These are phyloP conservation scores for Pseudogymnoascus sp. DNA, from an alignment of 2,329 filamentous ascomycete species.

Conservation along the genomic window DNA sequence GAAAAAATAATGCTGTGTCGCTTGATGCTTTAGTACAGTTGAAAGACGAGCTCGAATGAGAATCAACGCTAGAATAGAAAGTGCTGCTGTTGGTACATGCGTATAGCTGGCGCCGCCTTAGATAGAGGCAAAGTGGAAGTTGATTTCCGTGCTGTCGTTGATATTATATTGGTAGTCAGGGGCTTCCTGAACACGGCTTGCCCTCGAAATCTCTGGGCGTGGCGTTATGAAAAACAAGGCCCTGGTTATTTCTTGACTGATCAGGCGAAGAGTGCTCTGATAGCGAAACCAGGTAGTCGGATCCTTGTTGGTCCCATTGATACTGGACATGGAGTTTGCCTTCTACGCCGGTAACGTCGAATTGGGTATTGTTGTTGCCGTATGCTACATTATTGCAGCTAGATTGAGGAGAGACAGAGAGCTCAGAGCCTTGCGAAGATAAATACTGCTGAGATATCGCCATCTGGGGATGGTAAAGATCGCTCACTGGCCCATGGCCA, in stretches of 20 bases:
- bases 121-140: background rate
- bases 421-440: background rate
- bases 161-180: background rate
- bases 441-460: background rate
- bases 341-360: background rate
- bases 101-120: background rate
- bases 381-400: slow-evolving; percentile 1
- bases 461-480: slow-evolving; percentile 5
- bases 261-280: slow-evolving; percentile 1
- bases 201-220: slow-evolving; percentile 6
- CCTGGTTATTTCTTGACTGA: background rate
- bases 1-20: slow-evolving; percentile 9
- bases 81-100: slow-evolving; percentile 5
- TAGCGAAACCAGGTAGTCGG: background rate
- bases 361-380: background rate
- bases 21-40: slow-evolving; percentile 8
- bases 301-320: slow-evolving; percentile 6
- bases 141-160: background rate
- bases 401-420: background rate
- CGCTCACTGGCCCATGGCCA: background rate
- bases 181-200: background rate
- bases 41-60: slow-evolving; percentile 1
- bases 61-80: slow-evolving; percentile 4
- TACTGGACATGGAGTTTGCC: slow-evolving; percentile 2
- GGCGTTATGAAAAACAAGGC: background rate